phyloP scores from a whole-genome alignment of 139 green algal genomes.

The Raphidocelis subcapitata region DNA sequence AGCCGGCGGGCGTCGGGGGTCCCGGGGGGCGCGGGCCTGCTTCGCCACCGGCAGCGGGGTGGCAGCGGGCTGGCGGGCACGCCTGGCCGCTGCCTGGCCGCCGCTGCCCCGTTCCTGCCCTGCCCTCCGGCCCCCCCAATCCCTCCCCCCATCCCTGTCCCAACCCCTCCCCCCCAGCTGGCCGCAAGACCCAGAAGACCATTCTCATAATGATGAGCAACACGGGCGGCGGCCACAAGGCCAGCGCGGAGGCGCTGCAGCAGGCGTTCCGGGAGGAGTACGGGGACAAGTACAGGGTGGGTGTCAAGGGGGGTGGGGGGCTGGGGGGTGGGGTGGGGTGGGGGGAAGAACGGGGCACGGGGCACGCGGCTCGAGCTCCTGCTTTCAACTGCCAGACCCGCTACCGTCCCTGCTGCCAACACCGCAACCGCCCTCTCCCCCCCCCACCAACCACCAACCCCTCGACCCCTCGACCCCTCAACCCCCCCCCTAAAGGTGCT shows the following conservation, averaged over 20 bases:
- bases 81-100: neutral
- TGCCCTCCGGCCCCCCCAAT: neutral
- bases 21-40: neutral
- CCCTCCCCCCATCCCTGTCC: neutral
- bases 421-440: no score
- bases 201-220: slow-evolving; percentile 96
- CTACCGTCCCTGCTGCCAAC: no score
- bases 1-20: no score
- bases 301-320: neutral
- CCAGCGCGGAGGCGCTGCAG: slow-evolving; percentile 88
- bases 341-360: no score
- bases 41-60: neutral
- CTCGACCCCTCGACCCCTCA: no score
- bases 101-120: neutral
- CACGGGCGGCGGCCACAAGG: slow-evolving; percentile 94
- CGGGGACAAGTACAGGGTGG: slow-evolving; percentile 72
- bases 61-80: neutral
- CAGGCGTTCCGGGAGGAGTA: slow-evolving; percentile 86
- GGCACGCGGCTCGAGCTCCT: no score
- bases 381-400: no score
- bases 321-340: neutral
- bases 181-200: slow-evolving; percentile 50
- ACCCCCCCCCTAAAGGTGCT: slow-evolving; percentile 80
- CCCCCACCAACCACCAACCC: no score
- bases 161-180: no score